Conservation (phyloP, 768 basidiomycete genomes). For the Grammothele lineata region DNA sequence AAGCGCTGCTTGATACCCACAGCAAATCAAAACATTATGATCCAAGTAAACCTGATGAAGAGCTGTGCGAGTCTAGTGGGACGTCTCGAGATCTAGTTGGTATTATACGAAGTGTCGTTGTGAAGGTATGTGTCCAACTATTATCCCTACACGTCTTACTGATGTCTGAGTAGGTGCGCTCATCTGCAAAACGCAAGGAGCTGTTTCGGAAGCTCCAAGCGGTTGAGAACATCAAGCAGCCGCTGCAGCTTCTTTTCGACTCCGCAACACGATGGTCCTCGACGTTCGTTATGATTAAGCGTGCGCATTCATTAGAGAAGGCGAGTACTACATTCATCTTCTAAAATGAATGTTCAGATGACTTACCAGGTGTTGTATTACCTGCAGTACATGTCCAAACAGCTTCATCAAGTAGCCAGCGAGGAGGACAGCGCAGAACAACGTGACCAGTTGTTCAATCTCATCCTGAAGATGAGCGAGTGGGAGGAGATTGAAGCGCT, state of each 20-base stretch:
- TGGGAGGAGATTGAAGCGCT: constrained; percentile 22
- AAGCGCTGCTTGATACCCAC: constrained; percentile 23
- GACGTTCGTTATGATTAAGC: constrained; percentile 26
- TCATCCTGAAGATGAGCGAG: constrained; percentile 18
- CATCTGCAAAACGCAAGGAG: constrained; percentile 26
- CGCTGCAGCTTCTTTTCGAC: constrained; percentile 22
- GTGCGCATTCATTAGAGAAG: constrained; percentile 5
- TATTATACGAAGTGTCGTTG: no score
- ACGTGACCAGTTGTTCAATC: constrained; percentile 11
- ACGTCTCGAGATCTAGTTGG: no score
- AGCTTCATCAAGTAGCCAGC: constrained; percentile 21
- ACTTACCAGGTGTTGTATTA: no score
- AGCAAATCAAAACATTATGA: constrained; percentile 25
- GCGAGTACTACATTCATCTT: constrained; percentile 7
- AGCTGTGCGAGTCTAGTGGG: constrained; percentile 2
- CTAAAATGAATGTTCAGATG: background rate
- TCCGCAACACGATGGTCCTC: constrained; percentile 31
- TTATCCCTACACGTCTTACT: no score
- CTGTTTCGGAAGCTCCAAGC: constrained; percentile 18
- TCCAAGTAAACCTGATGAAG: constrained; percentile 16
- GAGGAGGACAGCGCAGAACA: constrained; percentile 18
- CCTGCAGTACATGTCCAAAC: constrained; percentile 17
- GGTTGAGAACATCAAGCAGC: background rate
- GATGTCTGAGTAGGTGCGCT: constrained; percentile 25
- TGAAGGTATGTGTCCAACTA: no score